phyloP scores from a whole-genome alignment of 2,329 filamentous ascomycete genomes.

The Hirsutella minnesotensis region DNA sequence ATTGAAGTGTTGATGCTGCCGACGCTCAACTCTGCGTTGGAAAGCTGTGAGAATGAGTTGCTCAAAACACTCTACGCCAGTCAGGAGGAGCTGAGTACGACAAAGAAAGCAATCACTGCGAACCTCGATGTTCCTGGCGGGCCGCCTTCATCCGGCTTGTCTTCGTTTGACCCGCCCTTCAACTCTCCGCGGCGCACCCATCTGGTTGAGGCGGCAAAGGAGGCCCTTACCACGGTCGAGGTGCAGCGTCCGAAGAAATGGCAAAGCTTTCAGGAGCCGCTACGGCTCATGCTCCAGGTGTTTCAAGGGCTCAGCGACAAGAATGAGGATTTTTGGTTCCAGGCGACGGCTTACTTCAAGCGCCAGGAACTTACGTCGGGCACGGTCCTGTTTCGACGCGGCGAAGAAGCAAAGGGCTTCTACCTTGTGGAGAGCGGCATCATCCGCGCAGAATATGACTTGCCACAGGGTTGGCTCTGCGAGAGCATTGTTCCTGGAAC shows the following conservation, averaged over 20 bases:
- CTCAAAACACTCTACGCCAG: constrained; percentile 67
- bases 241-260: constrained; percentile 53
- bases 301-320: constrained; percentile 78
- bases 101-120: constrained; percentile 27
- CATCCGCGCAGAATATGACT: constrained; percentile 76
- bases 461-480: constrained; percentile 78
- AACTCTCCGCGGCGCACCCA: constrained; percentile 74
- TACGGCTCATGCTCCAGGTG: constrained; percentile 87
- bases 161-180: constrained; percentile 33
- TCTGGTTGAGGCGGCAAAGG: constrained; percentile 65
- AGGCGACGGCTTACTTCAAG: constrained; percentile 62
- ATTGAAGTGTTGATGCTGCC: constrained; percentile 72
- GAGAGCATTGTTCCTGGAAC: constrained; percentile 91
- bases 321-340: constrained; percentile 95
- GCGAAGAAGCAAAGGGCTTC: constrained; percentile 69
- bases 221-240: constrained; percentile 58
- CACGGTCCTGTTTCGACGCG: constrained; percentile 64
- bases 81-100: constrained; percentile 46
- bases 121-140: constrained; percentile 36
- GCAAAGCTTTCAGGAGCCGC: constrained; percentile 78
- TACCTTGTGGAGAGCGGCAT: constrained; percentile 87
- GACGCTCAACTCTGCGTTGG: constrained; percentile 83
- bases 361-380: constrained; percentile 56
- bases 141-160: constrained; percentile 17
- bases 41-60: constrained; percentile 90